phyloP scores from a whole-genome alignment of 1,139 yeast species.

The Ogataea hybrid region DNA sequence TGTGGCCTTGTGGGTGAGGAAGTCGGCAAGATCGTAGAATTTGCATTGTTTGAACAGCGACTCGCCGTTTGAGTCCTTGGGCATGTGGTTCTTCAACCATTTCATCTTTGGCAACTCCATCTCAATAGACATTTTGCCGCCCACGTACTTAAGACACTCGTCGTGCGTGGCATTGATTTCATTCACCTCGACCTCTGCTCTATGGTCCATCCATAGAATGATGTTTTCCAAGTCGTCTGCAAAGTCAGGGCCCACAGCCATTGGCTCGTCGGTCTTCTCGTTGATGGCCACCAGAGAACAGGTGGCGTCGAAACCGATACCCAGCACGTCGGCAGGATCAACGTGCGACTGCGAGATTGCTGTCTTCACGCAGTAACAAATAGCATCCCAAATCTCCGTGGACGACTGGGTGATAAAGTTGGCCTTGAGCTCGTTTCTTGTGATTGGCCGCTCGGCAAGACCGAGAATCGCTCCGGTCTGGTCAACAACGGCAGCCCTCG shows the following conservation, averaged over 20 bases:
- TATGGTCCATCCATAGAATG: constrained; percentile 97
- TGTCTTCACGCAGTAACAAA: constrained; percentile 76
- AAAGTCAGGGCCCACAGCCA: constrained; percentile 93
- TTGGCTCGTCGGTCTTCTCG: constrained; percentile 64
- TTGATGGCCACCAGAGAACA: constrained; percentile 86
- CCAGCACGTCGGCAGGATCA: constrained; percentile 64
- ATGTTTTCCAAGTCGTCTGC: constrained; percentile 70
- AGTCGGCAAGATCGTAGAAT: constrained; percentile 92
- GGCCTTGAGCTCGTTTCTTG: constrained; percentile 71
- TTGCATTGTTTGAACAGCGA: constrained; percentile 57
- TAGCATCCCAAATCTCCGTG: constrained; percentile 89
- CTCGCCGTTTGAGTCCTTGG: constrained; percentile 42
- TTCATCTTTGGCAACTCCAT: constrained; percentile 97
- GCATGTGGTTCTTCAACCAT: constrained; percentile 90
- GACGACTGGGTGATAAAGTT: constrained; percentile 80
- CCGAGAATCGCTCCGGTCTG: constrained; percentile 80
- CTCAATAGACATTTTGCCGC: constrained; percentile 97
- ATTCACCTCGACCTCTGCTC: constrained; percentile 86
- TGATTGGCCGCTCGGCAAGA: constrained; percentile 73
- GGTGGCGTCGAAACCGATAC: constrained; percentile 96
- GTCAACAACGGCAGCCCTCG: constrained; percentile 90
- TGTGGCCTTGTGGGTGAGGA: constrained; percentile 85
- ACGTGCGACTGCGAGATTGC: constrained; percentile 74
- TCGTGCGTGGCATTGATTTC: constrained; percentile 79
- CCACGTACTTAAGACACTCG: constrained; percentile 82